Base-by-base conservation (phyloP, 1,284 basidiomycete genomes). In the Leccinum ponderosum region DNA sequence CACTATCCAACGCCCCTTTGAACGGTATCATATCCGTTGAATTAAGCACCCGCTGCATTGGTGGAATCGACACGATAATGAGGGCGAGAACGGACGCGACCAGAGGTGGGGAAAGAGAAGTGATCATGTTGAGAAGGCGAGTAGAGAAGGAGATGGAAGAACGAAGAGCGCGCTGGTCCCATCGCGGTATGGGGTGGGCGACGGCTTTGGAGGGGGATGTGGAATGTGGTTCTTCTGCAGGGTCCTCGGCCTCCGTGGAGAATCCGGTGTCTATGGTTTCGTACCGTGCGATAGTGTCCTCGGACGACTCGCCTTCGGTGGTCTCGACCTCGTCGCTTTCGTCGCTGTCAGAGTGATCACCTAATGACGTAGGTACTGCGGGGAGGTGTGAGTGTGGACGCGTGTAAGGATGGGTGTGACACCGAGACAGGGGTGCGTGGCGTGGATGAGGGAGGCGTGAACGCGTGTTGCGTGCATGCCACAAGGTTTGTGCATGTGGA, bases 1-100 rank as follows among this genome's bases (percentile, higher is more conserved):
- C 89, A 27, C 81, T 78, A 22, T 80, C 81, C 63, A 96, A 77
- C 0, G 93, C 90, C 52, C 87, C 85, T 68, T 89, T 91, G 59
- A 95, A 75, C 0, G 92, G 89, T 47, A 81, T 78, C 69, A 91
- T 76, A 64, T 86, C 85, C 4, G 77, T 71, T 9, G 67, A 67
- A 20, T 87, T 83, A 54, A 96, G 79, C 11, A 80, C 68, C 59
- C 87, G 84, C 71, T 97, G 93, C 12, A 97, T 68, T 1, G 91
- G 89, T 6, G 79, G 88, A 17, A 91, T 82, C 67, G 93, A 84
- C 1, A 95, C 94, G 39, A 97, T 93, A 55, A 94, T 64, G 39
- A 98, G 79, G 2, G 93, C 94, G 1, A 87, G 74, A 12, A 94
- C 72, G 2, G 94, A 91, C 0, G 92, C 91, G 81, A 91, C 90